A percentile compares a stretch with the other conserved stretches of the same genome.
These are phyloP conservation scores for Alloteropsis semialata DNA, from an alignment of 176 grass and related monocot genomes.

Conservation along the genomic window DNA sequence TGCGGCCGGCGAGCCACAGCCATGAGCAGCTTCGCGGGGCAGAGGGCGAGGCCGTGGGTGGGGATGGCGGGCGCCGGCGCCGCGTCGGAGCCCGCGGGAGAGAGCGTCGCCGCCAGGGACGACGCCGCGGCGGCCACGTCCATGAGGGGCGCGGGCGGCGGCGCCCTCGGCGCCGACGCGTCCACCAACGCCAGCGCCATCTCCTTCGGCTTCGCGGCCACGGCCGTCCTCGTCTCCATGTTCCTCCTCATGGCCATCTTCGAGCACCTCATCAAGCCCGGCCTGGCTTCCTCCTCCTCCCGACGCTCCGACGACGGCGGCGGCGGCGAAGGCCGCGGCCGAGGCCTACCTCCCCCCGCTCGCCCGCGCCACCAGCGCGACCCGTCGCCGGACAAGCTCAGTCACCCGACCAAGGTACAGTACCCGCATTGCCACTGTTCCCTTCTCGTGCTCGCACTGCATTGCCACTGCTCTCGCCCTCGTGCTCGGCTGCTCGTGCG, in stretches of 20 bases:
- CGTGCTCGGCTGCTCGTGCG: neutral
- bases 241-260: conserved; percentile 99
- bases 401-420: conserved; percentile 35
- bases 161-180: conserved; percentile 41
- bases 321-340: neutral
- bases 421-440: conserved; percentile 4
- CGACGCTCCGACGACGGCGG: neutral
- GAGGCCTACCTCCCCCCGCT: neutral
- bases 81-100: conserved; percentile 25
- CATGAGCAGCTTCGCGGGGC: conserved; percentile 64
- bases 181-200: conserved; percentile 83
- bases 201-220: conserved; percentile 98
- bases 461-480: neutral
- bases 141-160: conserved; percentile 55
- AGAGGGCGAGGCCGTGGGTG: conserved; percentile 58
- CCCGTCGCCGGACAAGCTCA: conserved; percentile 46
- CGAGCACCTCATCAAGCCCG: conserved; percentile 95
- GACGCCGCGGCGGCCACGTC: conserved; percentile 39
- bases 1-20: too few relatives aligned
- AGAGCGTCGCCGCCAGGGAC: conserved; percentile 26
- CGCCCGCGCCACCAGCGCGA: neutral
- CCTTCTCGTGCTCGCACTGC: neutral
- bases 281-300: conserved; percentile 39
- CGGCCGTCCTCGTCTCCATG: conserved; percentile 87
- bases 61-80: conserved; percentile 26